These are phyloP conservation scores for Phytopythium litorale DNA, from an alignment of 352 stramenopile species.

Conservation along the genomic window DNA sequence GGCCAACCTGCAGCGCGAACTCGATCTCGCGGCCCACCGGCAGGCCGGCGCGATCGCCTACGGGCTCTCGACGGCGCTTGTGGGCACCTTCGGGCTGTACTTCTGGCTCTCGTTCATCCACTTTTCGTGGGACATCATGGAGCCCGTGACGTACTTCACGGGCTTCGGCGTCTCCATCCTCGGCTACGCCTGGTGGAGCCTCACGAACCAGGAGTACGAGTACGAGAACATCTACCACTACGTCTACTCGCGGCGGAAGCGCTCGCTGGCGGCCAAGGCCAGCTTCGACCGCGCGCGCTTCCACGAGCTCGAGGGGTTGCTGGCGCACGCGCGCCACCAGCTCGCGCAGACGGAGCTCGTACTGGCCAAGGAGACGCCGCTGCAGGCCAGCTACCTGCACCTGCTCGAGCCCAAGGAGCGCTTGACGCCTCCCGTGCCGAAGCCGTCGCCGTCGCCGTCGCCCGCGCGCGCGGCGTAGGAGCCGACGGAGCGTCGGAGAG, in stretches of 20 bases:
- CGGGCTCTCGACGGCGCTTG: constrained; percentile 53
- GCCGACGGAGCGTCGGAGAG: background rate
- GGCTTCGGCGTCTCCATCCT: constrained; percentile 77
- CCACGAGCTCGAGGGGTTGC: constrained; percentile 31
- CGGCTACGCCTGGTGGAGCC: constrained; percentile 80
- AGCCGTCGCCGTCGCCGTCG: background rate
- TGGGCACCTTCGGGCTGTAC: constrained; percentile 80
- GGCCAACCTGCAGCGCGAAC: constrained; percentile 52
- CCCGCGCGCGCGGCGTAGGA: constrained; percentile 5
- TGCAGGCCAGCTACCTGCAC: constrained; percentile 71
- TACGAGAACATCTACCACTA: constrained; percentile 89
- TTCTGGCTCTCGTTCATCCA: constrained; percentile 88
- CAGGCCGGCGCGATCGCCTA: constrained; percentile 58
- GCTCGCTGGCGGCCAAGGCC: constrained; percentile 47
- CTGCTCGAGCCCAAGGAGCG: constrained; percentile 35
- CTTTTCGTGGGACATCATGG: constrained; percentile 90
- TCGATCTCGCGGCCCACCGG: constrained; percentile 54
- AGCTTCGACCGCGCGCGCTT: constrained; percentile 56
- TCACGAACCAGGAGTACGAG: constrained; percentile 86
- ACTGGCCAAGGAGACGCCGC: constrained; percentile 55
- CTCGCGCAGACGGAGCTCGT: constrained; percentile 53
- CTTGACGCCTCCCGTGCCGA: constrained; percentile 15
- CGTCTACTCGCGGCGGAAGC: constrained; percentile 63
- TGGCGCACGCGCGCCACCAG: constrained; percentile 31
- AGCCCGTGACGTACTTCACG: constrained; percentile 88